Conservation (phyloP, 2,329 filamentous ascomycete genomes). For the Fusarium temperatum region DNA sequence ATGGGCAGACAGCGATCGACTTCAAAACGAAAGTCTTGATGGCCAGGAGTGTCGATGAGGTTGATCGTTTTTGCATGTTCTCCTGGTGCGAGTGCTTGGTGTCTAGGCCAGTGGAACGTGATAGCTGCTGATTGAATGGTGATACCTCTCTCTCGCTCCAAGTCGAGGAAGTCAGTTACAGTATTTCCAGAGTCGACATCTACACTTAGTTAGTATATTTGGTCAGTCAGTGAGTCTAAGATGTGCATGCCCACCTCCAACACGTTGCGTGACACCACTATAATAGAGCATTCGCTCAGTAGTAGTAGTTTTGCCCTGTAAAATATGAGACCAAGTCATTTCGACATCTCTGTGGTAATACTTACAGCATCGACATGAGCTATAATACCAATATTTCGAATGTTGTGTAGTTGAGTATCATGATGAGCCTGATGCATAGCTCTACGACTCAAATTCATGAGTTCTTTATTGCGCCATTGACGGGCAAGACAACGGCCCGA, state of each 20-base stretch:
- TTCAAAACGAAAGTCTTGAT: conserved; percentile 97
- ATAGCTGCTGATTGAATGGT: conserved; percentile 98
- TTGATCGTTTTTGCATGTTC: conserved; percentile 76
- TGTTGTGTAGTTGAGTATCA: conserved; percentile 56
- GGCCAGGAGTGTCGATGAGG: conserved; percentile 91
- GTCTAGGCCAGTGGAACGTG: conserved; percentile 89
- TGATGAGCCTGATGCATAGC: conserved; percentile 34
- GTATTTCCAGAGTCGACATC: conserved; percentile 97
- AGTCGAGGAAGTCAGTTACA: conserved; percentile 94
- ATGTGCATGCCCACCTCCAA: conserved; percentile 66
- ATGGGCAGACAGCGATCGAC: conserved; percentile 90
- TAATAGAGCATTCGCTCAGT: conserved; percentile 99
- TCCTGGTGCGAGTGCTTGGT: conserved; percentile 52
- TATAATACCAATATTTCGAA: conserved; percentile 97
- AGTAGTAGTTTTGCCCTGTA: conserved; percentile 90
- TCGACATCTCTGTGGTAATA: no score
- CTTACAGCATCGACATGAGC: conserved; percentile 92
- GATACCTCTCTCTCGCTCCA: conserved; percentile 91
- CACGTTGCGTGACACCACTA: conserved; percentile 85
- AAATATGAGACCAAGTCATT: conserved; percentile 1
- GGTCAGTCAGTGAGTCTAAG: background rate
- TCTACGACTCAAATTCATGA: conserved; percentile 20
- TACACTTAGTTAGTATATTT: conserved; percentile 39
- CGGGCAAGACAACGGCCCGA: conserved; percentile 33
- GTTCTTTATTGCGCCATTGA: conserved; percentile 35